Conservation (phyloP, 345 rosid genomes). For the Brassica nigra region DNA sequence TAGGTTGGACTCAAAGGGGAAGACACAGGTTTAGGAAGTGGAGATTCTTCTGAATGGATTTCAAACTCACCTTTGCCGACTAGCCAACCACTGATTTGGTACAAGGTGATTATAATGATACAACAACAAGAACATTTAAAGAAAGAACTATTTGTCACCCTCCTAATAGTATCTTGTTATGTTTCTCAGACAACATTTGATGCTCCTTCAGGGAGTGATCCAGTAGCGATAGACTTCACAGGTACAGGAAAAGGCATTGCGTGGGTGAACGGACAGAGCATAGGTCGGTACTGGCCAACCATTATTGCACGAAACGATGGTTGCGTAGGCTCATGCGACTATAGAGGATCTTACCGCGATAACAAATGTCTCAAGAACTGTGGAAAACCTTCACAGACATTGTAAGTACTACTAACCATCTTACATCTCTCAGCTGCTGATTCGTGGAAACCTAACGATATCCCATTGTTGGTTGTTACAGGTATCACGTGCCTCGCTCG, state of each 20-base stretch:
- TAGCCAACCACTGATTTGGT: conserved; percentile 84
- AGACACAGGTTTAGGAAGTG: conserved; percentile 62
- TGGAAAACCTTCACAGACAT: conserved; percentile 82
- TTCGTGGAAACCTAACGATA: background rate
- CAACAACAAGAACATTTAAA: background rate
- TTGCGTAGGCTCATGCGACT: conserved; percentile 68
- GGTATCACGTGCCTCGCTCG: conserved; percentile 93
- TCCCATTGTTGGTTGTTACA: conserved; percentile 28
- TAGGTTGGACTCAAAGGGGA: conserved; percentile 93
- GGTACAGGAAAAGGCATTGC: conserved; percentile 96
- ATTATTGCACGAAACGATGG: conserved; percentile 52
- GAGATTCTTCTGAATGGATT: conserved; percentile 73
- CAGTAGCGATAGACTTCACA: conserved; percentile 81
- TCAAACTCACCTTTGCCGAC: conserved; percentile 69
- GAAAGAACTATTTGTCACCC: background rate
- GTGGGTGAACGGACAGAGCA: conserved; percentile 97
- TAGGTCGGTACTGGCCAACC: conserved; percentile 94
- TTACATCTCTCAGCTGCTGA: background rate
- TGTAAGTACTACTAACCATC: conserved; percentile 53
- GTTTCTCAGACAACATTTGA: conserved; percentile 62
- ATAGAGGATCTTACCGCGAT: conserved; percentile 71
- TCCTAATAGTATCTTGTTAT: background rate
- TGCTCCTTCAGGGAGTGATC: conserved; percentile 67
- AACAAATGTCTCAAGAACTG: conserved; percentile 84
- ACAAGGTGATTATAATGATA: conserved; percentile 63